Evolutionary conservation across 2,329 filamentous ascomycete species (phyloP).

Genomic region (Xylaria hypoxylon): DNA sequence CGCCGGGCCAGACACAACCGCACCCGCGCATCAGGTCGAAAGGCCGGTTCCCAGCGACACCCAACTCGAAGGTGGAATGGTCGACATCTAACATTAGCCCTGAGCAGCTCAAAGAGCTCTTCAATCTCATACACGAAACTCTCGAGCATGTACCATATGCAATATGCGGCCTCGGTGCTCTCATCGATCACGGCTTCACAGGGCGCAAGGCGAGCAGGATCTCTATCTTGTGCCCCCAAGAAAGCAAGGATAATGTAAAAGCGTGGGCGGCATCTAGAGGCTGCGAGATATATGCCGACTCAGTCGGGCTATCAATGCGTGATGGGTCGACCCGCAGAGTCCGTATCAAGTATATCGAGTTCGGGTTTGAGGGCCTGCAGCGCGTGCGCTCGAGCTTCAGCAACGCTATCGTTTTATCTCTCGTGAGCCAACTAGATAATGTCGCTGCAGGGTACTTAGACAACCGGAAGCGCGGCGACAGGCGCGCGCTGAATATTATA

Average conservation of each 20-base stretch:
- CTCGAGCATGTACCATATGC: conserved; percentile 60
- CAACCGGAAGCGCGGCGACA: conserved; percentile 18
- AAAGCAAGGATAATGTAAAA: conserved; percentile 53
- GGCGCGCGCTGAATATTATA: conserved; percentile 35
- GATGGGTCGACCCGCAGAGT: conserved; percentile 52
- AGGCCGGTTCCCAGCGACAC: conserved; percentile 15
- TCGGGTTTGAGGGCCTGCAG: conserved; percentile 50
- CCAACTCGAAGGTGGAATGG: conserved; percentile 26
- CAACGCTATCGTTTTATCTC: conserved; percentile 41
- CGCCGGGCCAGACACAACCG: background rate
- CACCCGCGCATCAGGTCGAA: background rate
- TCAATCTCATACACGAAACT: conserved; percentile 54
- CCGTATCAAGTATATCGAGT: conserved; percentile 53
- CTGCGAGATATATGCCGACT: conserved; percentile 53
- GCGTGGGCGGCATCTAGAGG: conserved; percentile 57
- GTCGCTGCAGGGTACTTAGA: conserved; percentile 45
- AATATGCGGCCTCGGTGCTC: conserved; percentile 59
- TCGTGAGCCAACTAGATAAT: conserved; percentile 46
- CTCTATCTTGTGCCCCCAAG: conserved; percentile 56
- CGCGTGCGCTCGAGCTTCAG: conserved; percentile 33
- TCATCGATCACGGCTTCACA: conserved; percentile 58
- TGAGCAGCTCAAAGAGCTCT: conserved; percentile 53
- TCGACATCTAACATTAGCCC: conserved; percentile 45
- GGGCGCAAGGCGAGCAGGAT: conserved; percentile 50
- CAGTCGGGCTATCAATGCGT: conserved; percentile 58